Base-by-base conservation (phyloP, 2,329 filamentous ascomycete genomes). In the Calycina marina region DNA sequence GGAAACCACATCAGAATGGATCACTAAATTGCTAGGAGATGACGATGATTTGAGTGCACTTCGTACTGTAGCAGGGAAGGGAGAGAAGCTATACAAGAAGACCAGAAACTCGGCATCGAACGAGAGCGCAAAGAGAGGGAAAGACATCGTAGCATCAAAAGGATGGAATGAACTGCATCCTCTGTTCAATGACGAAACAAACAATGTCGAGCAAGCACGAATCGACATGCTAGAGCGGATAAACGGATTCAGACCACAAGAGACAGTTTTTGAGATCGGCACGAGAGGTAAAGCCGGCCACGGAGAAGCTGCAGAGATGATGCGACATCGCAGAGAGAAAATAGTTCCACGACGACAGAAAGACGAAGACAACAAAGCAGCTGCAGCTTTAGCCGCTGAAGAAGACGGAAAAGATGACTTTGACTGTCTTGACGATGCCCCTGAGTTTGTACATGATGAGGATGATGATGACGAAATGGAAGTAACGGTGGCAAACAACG, bases 181-280 rank as follows among this genome's bases (percentile, higher is more conserved):
- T 4, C 61, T 98, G 1, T 96, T 96, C 51, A 76, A 77, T 20
- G 65, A 78, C 33, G 70, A 78, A 31, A 69, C 68, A 1, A 67
- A 72, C 35, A 61, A 69, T 18, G 58, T 69, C 16, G 81, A 88
- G 49, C 67, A 73, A 38, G 76, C 82, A 30, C 72, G 86, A 18
- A 74, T 85, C 30, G 75, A 79, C 31, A 93, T 98, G 82, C 63
- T 98, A 17, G 83, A 84, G 18, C 72, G 77, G 37, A 83, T 98
- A 36, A 86, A 83, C 47, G 78, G 79, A 2, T 98, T 90, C 59
- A 73, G 83, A 45, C 90, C 92, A 0, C 67, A 77, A 26, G 90
- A 98, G 56, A 96, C 88, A 0, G 83, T 98, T n/a, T 98, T 98
- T 46, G 90, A 98, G 56, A 77, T 94, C 40, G 80, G 81, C 5